Evolutionary conservation across 257 asterid species (phyloP).

Genomic region (Verbascum thapsus): DNA sequence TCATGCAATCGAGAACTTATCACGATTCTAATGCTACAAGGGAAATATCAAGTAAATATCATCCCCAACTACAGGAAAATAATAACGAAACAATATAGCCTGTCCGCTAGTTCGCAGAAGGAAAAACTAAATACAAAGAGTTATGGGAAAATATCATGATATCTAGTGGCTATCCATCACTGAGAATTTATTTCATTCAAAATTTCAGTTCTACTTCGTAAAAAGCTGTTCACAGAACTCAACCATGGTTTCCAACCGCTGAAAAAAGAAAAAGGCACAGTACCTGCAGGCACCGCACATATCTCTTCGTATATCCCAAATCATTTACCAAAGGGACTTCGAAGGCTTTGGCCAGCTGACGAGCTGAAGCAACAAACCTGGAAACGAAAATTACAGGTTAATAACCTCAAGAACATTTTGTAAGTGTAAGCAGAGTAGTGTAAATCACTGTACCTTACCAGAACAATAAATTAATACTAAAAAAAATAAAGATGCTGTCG

Average conservation of each 20-base stretch:
- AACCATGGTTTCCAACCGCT: slow-evolving; percentile 7
- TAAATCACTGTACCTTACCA: no score
- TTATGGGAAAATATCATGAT: background rate
- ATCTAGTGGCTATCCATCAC: slow-evolving; percentile 3
- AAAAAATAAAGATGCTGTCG: no score
- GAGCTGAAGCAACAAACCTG: slow-evolving; percentile 98
- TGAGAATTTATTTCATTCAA: background rate
- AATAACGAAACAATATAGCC: background rate
- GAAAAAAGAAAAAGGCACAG: slow-evolving; percentile 13
- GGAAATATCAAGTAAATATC: slow-evolving; percentile 1
- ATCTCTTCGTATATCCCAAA: slow-evolving; percentile 96
- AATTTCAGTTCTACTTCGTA: slow-evolving; percentile 8
- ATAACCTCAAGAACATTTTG: slow-evolving; percentile 9
- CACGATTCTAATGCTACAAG: background rate
- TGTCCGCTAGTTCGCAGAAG: no score
- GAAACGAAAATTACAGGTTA: slow-evolving; percentile 25
- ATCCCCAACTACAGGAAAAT: background rate
- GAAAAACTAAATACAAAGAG: background rate
- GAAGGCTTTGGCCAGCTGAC: slow-evolving; percentile 94
- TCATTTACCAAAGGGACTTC: slow-evolving; percentile 97
- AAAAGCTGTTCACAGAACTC: slow-evolving; percentile 6
- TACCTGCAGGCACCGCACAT: slow-evolving; percentile 96
- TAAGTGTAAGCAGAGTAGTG: no score
- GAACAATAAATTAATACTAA: no score
- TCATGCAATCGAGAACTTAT: background rate